Conservation (phyloP, 148 eudicot genomes). For the Mesembryanthemum crystallinum region DNA sequence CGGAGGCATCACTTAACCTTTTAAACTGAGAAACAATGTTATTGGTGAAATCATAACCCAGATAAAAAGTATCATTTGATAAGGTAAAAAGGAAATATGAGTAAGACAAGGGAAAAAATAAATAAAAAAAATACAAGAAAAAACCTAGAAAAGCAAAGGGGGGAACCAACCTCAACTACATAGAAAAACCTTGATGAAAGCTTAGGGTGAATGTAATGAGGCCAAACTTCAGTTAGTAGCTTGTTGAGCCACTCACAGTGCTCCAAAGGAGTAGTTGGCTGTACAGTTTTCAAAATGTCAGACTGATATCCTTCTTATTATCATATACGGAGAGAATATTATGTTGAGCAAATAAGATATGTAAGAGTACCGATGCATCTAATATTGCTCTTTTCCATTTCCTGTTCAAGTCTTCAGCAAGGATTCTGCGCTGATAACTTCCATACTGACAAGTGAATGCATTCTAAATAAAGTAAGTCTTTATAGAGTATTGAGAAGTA, state of each 20-base stretch:
- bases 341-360: slow-evolving; percentile 21
- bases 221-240: slow-evolving; percentile 80
- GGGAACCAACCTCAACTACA: slow-evolving; percentile 63
- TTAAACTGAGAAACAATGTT: background rate
- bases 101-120: background rate
- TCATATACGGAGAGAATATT: slow-evolving; percentile 1
- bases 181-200: slow-evolving; percentile 66
- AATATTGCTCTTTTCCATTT: slow-evolving; percentile 80
- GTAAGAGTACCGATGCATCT: slow-evolving; percentile 51
- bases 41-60: background rate
- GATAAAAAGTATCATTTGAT: background rate
- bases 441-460: slow-evolving; percentile 73
- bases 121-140: background rate
- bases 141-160: background rate
- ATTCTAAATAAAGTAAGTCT: too few relatives aligned
- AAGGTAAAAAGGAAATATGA: background rate
- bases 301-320: slow-evolving; percentile 4
- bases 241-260: slow-evolving; percentile 98
- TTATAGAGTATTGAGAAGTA: background rate
- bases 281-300: slow-evolving; percentile 22
- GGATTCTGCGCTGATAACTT: slow-evolving; percentile 54
- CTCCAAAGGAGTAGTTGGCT: slow-evolving; percentile 90
- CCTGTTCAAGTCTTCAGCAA: slow-evolving; percentile 79
- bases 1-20: background rate
- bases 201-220: slow-evolving; percentile 69